Evolutionary conservation across 2,329 filamentous ascomycete species (phyloP), one percentile per base, ranked within the genome.

Genomic region (Fusarium guadeloupense): DNA sequence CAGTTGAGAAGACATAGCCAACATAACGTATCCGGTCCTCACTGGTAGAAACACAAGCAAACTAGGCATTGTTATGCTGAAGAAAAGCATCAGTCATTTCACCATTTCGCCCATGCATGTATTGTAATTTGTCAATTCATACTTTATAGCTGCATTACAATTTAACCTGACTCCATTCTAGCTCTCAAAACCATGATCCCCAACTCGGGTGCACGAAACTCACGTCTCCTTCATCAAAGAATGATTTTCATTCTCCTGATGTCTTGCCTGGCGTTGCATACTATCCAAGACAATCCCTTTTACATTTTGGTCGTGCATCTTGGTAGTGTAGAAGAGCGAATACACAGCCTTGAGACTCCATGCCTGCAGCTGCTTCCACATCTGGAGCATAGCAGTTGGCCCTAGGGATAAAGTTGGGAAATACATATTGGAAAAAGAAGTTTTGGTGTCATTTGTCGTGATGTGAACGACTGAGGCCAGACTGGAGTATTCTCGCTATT

Each of bases 281-380:
- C 90, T 93, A 53, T 92, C 85, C 69, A 93, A 68, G 23, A 93
- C 81, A 58, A 89, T 82, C 54, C 74, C 71, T 77, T 89, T 92
- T 55, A 91, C 78, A 59, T 81, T 76, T 7, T 67, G 64, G 57
- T 78, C 80, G 53, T 81, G 76, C 3, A 92, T 84, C 64, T 92
- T 88, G 67, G 82, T 80, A 0, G 83, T 85, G 2, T 80, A 66
- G 63, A 93, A 91, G 0, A 84, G 85, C 0, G 90, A 89, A 71
- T 91, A 87, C 6, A 89, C 88, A 55, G 84, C 83, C 12, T 76
- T 77, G 64, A 92, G 93, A 1, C 86, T 79, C 54, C 86, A 83
- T 5, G 78, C 74, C 69, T 82, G 83, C 43, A 93, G 71, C 0
- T 81, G 85, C 9, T 54, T 60, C 9, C 72, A 33, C 30, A 33